Evolutionary conservation across 345 rosid species (phyloP).

Genomic region (Gossypium arboreum): DNA sequence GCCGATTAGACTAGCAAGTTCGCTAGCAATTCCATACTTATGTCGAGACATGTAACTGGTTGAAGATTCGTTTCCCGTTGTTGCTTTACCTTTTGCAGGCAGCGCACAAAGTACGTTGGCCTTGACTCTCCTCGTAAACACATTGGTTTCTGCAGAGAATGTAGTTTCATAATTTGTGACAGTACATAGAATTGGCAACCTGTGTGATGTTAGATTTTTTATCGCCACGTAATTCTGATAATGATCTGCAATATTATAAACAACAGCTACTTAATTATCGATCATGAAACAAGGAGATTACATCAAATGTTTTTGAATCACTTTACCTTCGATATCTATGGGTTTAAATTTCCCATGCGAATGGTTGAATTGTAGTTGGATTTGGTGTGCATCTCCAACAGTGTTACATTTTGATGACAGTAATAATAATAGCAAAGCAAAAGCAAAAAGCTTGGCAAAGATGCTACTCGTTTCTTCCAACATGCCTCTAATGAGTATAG

Average conservation of each 20-base stretch:
- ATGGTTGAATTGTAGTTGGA: neutral
- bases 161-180: slow-evolving; percentile 1
- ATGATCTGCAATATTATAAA: neutral
- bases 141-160: neutral
- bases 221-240: neutral
- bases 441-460: neutral
- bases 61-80: neutral
- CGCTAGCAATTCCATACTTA: neutral
- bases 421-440: neutral
- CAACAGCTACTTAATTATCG: neutral
- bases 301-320: neutral
- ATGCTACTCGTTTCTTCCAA: too few relatives aligned
- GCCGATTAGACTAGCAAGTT: neutral
- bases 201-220: neutral
- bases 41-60: slow-evolving; percentile 2
- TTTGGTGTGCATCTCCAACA: neutral
- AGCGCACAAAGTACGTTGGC: neutral
- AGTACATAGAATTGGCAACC: slow-evolving; percentile 4
- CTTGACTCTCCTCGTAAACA: neutral
- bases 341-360: neutral
- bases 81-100: slow-evolving; percentile 1
- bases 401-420: neutral
- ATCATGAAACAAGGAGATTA: neutral
- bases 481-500: neutral
- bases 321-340: slow-evolving; percentile 5